phyloP scores from a whole-genome alignment of 2,329 filamentous ascomycete genomes.

The Cladophialophora bantiana region DNA sequence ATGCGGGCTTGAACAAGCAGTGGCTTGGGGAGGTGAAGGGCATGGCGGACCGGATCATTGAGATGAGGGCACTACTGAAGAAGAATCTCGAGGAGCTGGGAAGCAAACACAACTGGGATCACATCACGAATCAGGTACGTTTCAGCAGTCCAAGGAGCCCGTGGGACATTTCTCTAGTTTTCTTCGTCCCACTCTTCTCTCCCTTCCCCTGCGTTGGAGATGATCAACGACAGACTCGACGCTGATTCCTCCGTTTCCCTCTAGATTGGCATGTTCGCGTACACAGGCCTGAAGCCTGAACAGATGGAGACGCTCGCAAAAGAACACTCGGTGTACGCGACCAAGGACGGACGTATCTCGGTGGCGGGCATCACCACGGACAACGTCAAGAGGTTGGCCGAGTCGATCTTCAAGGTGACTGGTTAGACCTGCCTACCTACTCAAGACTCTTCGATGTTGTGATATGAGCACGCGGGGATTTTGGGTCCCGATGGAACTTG shows the following conservation, averaged over 20 bases:
- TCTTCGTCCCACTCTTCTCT: neutral
- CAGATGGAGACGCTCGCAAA: slow-evolving; percentile 92
- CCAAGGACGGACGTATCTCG: slow-evolving; percentile 70
- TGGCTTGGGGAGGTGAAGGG: slow-evolving; percentile 97
- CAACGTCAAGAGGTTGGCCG: slow-evolving; percentile 59
- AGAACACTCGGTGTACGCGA: slow-evolving; percentile 97
- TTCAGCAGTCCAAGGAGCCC: neutral
- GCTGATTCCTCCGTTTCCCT: neutral
- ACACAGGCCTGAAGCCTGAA: slow-evolving; percentile 88
- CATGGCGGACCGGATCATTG: slow-evolving; percentile 99
- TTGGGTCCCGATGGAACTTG: neutral
- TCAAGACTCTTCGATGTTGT: neutral
- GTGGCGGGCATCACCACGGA: slow-evolving; percentile 58
- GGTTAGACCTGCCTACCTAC: slow-evolving; percentile 46
- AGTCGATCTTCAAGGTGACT: slow-evolving; percentile 60
- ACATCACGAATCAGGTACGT: slow-evolving; percentile 84
- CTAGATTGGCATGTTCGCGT: slow-evolving; percentile 98
- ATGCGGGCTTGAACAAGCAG: slow-evolving; percentile 82
- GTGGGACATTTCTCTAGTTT: no score
- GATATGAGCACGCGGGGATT: neutral
- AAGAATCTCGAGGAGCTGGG: slow-evolving; percentile 93
- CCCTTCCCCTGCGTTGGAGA: neutral
- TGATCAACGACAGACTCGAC: neutral
- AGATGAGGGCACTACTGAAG: slow-evolving; percentile 93
- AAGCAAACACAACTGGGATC: slow-evolving; percentile 96